Conservation (phyloP, 345 rosid species). For the Hevea brasiliensis region DNA sequence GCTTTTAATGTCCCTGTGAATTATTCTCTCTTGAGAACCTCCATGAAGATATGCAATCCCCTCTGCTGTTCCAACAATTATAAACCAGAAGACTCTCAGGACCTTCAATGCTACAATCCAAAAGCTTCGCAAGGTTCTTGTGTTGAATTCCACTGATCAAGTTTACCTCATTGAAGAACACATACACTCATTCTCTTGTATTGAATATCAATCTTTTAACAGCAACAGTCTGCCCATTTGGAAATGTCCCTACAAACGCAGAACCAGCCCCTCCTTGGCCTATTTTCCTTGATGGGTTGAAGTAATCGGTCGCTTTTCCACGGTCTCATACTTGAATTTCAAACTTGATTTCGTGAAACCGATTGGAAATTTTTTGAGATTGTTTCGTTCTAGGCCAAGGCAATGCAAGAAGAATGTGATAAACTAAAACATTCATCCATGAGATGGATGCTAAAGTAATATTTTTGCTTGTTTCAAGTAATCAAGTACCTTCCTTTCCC, state of each 20-base stretch:
- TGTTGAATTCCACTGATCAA: conserved; percentile 50
- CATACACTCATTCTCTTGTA: conserved; percentile 58
- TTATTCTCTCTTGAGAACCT: conserved; percentile 41
- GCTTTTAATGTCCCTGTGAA: too few species aligned
- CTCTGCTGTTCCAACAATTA: conserved; percentile 47
- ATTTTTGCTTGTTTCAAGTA: not conserved
- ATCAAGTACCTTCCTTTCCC: conserved; percentile 39
- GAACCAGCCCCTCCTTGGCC: conserved; percentile 63
- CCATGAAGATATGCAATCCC: conserved; percentile 59
- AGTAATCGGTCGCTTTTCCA: conserved; percentile 55
- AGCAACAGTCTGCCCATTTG: too few species aligned
- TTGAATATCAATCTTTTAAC: conserved; percentile 51
- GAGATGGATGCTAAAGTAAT: not conserved
- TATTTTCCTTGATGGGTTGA: conserved; percentile 38
- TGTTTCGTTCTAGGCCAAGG: conserved; percentile 20
- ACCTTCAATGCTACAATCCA: conserved; percentile 64
- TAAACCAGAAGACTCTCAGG: conserved; percentile 63
- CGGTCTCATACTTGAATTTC: conserved; percentile 47
- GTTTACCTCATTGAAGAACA: conserved; percentile 57
- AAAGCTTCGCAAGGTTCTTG: conserved; percentile 49
- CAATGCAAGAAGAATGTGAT: not conserved
- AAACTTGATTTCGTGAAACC: conserved; percentile 28
- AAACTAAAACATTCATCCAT: not conserved
- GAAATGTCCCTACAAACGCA: conserved; percentile 43
- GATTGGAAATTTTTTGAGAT: conserved; percentile 26